A percentile compares a stretch with the other conserved stretches of the same genome.
phyloP scores from a whole-genome alignment of 2,329 filamentous ascomycete genomes.

The Meredithiella fracta region DNA sequence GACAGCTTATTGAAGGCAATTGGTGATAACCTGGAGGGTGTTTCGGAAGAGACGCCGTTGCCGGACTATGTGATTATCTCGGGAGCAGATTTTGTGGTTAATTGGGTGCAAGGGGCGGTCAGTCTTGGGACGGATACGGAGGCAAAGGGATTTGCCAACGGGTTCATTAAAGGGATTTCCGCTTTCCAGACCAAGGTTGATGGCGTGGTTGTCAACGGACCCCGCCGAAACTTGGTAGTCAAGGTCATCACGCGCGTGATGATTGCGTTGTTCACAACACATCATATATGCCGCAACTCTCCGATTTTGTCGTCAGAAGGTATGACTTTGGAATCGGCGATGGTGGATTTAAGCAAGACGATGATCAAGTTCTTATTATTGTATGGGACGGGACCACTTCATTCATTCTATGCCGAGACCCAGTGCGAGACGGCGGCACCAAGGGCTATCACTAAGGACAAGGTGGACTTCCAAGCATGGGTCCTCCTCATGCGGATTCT shows the following conservation, averaged over 20 bases:
- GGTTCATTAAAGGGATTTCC: constrained; percentile 28
- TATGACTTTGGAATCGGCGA: constrained; percentile 31
- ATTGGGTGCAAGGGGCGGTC: constrained; percentile 30
- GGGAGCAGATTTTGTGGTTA: constrained; percentile 29
- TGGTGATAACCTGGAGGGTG: constrained; percentile 27
- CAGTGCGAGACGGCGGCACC: constrained; percentile 30
- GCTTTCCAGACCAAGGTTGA: constrained; percentile 24
- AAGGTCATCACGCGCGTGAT: constrained; percentile 24
- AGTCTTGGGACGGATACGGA: constrained; percentile 23
- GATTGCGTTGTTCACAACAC: constrained; percentile 19
- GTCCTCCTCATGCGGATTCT: constrained; percentile 39
- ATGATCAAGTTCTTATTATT: constrained; percentile 26
- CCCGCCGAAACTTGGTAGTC: constrained; percentile 20
- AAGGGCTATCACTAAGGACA: constrained; percentile 33
- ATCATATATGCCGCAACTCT: constrained; percentile 25
- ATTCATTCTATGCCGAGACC: constrained; percentile 31
- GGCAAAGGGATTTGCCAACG: constrained; percentile 27
- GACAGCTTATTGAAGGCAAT: constrained; percentile 46
- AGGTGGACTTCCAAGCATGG: constrained; percentile 37
- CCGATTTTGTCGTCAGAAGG: constrained; percentile 21
- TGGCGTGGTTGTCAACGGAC: constrained; percentile 12
- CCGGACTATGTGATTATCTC: constrained; percentile 19
- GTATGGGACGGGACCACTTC: constrained; percentile 28
- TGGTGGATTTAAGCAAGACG: constrained; percentile 27
- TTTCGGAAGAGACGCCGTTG: constrained; percentile 9